phyloP scores from a whole-genome alignment of 129 eudicot genomes.

The Chrysanthemum makinoi region DNA sequence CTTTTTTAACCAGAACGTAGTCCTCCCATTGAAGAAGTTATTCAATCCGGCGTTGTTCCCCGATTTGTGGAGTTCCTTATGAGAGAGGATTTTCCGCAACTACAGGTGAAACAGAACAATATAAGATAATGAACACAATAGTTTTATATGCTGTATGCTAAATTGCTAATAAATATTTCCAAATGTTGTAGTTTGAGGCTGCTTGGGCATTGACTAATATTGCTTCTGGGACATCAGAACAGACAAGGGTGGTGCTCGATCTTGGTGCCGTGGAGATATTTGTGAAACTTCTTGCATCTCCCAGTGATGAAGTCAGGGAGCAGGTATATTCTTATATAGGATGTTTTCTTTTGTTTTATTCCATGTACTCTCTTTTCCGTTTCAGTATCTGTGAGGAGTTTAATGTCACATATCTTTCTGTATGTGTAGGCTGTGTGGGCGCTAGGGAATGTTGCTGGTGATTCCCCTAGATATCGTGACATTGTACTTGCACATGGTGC shows the following conservation, averaged over 20 bases:
- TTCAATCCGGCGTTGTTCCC: conserved; percentile 83
- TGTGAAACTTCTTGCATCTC: conserved; percentile 73
- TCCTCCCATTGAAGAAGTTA: conserved; percentile 92
- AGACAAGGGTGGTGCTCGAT: conserved; percentile 80
- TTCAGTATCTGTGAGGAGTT: no score
- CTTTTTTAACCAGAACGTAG: conserved; percentile 54
- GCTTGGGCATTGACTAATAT: conserved; percentile 92
- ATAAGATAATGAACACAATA: neutral
- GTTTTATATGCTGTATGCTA: neutral
- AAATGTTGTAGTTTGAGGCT: conserved; percentile 63
- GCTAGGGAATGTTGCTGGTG: conserved; percentile 85
- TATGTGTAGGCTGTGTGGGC: conserved; percentile 81
- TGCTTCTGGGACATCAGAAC: conserved; percentile 90
- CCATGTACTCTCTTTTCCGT: neutral
- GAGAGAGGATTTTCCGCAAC: conserved; percentile 80
- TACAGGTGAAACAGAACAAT: conserved; percentile 53
- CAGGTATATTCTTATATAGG: conserved; percentile 42
- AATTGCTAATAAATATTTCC: neutral
- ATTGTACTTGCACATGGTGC: conserved; percentile 69
- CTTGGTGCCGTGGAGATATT: conserved; percentile 87
- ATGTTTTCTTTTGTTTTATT: neutral
- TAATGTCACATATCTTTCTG: neutral
- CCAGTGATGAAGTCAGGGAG: conserved; percentile 87
- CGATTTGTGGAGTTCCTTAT: conserved; percentile 78
- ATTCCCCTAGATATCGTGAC: conserved; percentile 80